Evolutionary conservation across 495 filamentous ascomycete genomes (phyloP), one percentile per base, ranked within the genome.

Genomic region (Xylaria venustula): DNA sequence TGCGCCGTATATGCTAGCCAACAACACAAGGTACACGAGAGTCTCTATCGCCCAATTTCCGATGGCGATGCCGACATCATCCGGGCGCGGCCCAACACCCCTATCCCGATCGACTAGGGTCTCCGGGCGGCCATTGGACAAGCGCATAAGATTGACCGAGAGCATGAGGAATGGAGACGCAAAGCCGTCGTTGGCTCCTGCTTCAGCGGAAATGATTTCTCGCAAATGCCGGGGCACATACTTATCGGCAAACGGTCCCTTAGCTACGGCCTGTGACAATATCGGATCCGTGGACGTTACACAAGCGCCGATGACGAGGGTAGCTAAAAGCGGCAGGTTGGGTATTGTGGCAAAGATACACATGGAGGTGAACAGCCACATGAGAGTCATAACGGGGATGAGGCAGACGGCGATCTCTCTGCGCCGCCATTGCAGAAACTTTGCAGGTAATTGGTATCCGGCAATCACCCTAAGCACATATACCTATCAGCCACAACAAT

Each of bases 381-480:
- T 96, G 55, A 75, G 54, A n/a, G 84, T 84, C 92, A 95, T 95
- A 48, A 88, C 88, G 2, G 92, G 92, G 0, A 90, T 86, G n/a
- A 96, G 84, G 17, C 93, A 83, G 8, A 93, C 70, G 8, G 83
- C 73, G 46, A 97, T 75, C 55, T 85, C 85, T 65, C 85, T 88
- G 87, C 88, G 90, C 80, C 90, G 87, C 45, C 78, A 78, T 70
- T 79, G 76, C n/a, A 92, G 73, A 73, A 96, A 95, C 54, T 86
- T 89, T 61, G 86, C 89, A 3, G 92, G 92, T 7, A 97, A 78
- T 69, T 96, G 92, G 15, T 93, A 87, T 41, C 92, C 92, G 9
- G 91, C 90, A 28, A 96, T 80, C 32, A 96, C 89, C 23, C 68
- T 61, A 17, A 19, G 25, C 15, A n/a, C n/a, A n/a, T n/a, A 14